A percentile compares a stretch with the other conserved stretches of the same genome.
Evolutionary conservation across 2,329 filamentous ascomycete genomes (phyloP).

Genomic region (Lizonia empirigonia): DNA sequence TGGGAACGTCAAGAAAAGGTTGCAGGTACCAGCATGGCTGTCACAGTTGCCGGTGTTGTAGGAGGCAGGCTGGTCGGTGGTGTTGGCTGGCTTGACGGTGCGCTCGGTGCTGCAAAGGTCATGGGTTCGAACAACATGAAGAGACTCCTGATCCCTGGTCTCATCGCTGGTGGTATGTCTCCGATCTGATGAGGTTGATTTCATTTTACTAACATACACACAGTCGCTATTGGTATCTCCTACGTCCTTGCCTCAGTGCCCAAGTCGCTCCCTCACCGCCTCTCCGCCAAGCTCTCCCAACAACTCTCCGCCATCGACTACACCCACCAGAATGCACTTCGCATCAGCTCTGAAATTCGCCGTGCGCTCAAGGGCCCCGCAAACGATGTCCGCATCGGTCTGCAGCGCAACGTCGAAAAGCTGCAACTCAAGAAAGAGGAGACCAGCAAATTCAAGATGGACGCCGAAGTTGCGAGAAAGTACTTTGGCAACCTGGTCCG

Average conservation of each 20-base stretch:
- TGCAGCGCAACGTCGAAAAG: conserved; percentile 85
- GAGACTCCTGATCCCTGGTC: conserved; percentile 77
- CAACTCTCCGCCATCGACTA: conserved; percentile 87
- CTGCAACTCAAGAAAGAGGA: conserved; percentile 79
- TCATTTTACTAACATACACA: conserved; percentile 10
- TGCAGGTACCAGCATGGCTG: conserved; percentile 89
- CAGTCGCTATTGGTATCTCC: conserved; percentile 74
- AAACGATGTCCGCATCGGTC: conserved; percentile 79
- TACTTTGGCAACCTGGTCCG: conserved; percentile 88
- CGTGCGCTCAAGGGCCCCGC: conserved; percentile 88
- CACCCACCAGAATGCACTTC: conserved; percentile 82
- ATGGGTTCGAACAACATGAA: conserved; percentile 81
- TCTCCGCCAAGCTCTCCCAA: conserved; percentile 81
- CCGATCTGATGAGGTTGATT: background rate
- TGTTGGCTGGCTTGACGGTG: conserved; percentile 87
- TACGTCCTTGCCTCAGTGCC: conserved; percentile 90
- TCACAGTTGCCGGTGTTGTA: conserved; percentile 87
- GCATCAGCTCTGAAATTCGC: conserved; percentile 84
- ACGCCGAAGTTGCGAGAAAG: conserved; percentile 85
- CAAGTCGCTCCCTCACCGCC: conserved; percentile 81
- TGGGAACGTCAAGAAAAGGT: conserved; percentile 93
- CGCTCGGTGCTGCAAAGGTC: conserved; percentile 78
- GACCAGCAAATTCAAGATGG: conserved; percentile 77
- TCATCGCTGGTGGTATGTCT: conserved; percentile 76
- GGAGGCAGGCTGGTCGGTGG: conserved; percentile 82